Evolutionary conservation across 352 stramenopile genomes (phyloP), one percentile per base, ranked within the genome.

Genomic region (Blastocystis sp.): DNA sequence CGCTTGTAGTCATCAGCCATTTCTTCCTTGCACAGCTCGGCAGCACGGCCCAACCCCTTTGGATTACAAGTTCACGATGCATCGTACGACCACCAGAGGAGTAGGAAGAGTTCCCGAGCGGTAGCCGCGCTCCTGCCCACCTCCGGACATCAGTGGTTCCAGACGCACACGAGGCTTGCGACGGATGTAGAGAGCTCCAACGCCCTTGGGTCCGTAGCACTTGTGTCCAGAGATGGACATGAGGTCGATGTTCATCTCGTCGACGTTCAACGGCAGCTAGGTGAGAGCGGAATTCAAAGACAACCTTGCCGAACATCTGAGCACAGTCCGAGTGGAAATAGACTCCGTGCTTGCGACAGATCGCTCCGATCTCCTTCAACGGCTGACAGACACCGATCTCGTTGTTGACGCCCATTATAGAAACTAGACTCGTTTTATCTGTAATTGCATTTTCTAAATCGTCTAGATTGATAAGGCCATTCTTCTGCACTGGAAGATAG

Each of bases 321-420:
- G 97, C 97, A 4, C 96, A 95, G 92, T 99, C 97, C 20, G 94
- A 98, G 92, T 99, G 97, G 93, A 99, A 99, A 90, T 98, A 98
- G 41, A 98, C 93, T 91, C 97, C 97, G 89, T 93, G 91, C 26
- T 92, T 92, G 64, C 94, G 93, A 91, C 95, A 98, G 68, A 98
- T 95, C 79, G 94, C 91, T 34, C 96, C 96, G 91, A 99, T 98
- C 89, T 98, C 95, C 91, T 98, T 94, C 4, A 99, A 92, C 9
- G 96, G 96, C 92, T 99, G 97, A 39, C 98, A 89, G 41, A 98
- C 97, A 47, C 97, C 97, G 92, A 99, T 99, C 92, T 99, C 97
- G 91, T 99, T 99, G 93, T 99, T 98, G 62, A 99, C 97, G 1
- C 96, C 97, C 94, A 99, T 99, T 59, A 99, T 93, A 63, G 94